Percentiles rank a stretch among this genome's conserved stretches.
These are phyloP conservation scores for Westerdykella ornata DNA, from an alignment of 2,329 filamentous ascomycete genomes.

Conservation along the genomic window DNA sequence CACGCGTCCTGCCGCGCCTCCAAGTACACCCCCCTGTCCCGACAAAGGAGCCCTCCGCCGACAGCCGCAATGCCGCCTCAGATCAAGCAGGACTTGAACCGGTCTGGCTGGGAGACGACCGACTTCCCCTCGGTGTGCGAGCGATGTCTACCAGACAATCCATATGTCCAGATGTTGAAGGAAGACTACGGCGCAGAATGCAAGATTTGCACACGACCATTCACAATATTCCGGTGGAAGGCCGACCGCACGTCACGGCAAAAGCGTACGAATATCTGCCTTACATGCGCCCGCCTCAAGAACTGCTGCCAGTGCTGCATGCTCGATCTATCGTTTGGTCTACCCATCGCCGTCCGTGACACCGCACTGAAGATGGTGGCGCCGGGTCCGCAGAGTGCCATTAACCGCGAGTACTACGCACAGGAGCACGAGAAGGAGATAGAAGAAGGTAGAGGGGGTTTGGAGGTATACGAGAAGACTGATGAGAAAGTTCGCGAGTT, in stretches of 20 bases:
- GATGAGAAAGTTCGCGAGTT: constrained; percentile 94
- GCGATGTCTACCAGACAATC: constrained; percentile 89
- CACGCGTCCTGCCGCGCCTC: background rate
- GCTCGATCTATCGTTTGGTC: constrained; percentile 91
- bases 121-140: constrained; percentile 87
- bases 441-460: constrained; percentile 72
- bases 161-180: constrained; percentile 98
- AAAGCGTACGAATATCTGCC: constrained; percentile 89
- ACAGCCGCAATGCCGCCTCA: constrained; percentile 64
- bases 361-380: constrained; percentile 97
- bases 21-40: constrained; percentile 2
- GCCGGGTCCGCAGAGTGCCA: constrained; percentile 80
- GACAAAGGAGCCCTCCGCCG: no score
- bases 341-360: constrained; percentile 91
- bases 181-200: constrained; percentile 78
- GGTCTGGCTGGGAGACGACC: constrained; percentile 91
- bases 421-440: constrained; percentile 96
- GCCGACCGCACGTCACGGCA: constrained; percentile 84
- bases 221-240: constrained; percentile 94
- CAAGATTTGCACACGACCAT: constrained; percentile 81
- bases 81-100: constrained; percentile 93
- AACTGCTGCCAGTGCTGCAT: constrained; percentile 99
- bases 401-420: constrained; percentile 96
- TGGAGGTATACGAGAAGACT: constrained; percentile 92
- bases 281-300: constrained; percentile 93